Conservation (phyloP, 306 rosid genomes). For the Cucurbita pepo region DNA sequence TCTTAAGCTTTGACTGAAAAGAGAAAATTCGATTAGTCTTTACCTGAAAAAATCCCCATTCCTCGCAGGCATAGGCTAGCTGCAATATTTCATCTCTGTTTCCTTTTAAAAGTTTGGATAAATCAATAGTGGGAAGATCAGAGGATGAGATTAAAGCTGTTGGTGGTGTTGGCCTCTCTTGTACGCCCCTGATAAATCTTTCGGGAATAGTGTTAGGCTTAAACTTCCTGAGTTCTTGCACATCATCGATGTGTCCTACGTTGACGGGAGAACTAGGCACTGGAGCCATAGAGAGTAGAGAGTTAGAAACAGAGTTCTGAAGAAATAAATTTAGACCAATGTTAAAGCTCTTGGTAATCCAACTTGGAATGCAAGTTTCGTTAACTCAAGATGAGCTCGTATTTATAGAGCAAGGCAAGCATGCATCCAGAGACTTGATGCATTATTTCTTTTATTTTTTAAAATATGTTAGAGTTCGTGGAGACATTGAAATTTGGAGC, state of each 20-base stretch:
- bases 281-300: conserved; percentile 49
- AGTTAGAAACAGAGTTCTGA: conserved; percentile 3
- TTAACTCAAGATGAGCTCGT: neutral
- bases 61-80: conserved; percentile 57
- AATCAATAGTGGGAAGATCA: conserved; percentile 61
- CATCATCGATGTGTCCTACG: conserved; percentile 84
- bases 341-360: neutral
- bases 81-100: conserved; percentile 34
- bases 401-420: neutral
- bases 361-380: neutral
- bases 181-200: conserved; percentile 66
- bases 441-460: neutral
- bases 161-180: conserved; percentile 51
- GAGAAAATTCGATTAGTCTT: neutral
- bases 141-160: conserved; percentile 11
- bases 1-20: neutral
- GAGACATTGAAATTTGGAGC: neutral
- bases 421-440: neutral
- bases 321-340: neutral
- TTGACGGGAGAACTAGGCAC: conserved; percentile 32
- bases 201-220: conserved; percentile 56
- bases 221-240: conserved; percentile 69
- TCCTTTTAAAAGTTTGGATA: conserved; percentile 44
- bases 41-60: conserved; percentile 99
- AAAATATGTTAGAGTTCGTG: neutral